Percentiles rank a stretch among this genome's conserved stretches.
These are phyloP conservation scores for Pythium utonaiense DNA, from an alignment of 352 stramenopile genomes.

Conservation along the genomic window DNA sequence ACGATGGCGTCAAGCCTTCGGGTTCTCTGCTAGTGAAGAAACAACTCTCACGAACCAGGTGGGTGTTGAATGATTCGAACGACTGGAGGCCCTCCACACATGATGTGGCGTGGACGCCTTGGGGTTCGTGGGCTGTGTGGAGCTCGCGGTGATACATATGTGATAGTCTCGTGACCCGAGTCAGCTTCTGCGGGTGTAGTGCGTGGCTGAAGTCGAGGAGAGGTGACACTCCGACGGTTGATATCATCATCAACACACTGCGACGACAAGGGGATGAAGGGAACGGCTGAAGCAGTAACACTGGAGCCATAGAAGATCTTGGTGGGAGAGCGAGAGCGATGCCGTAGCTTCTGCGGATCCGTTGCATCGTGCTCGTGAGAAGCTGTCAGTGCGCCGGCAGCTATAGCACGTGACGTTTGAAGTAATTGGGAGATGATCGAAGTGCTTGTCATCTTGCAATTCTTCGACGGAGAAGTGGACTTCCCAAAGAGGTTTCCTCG, in stretches of 20 bases:
- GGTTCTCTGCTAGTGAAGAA: slow-evolving; percentile 8
- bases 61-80: slow-evolving; percentile 43
- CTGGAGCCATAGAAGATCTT: slow-evolving; percentile 18
- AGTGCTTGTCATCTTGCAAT: slow-evolving; percentile 59
- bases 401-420: slow-evolving; percentile 34
- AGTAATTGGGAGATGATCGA: slow-evolving; percentile 61
- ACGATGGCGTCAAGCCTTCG: slow-evolving; percentile 14
- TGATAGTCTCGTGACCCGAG: not conserved
- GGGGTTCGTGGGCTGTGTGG: slow-evolving; percentile 9
- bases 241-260: not conserved
- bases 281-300: slow-evolving; percentile 3
- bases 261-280: not conserved
- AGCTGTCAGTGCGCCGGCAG: not conserved
- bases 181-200: not conserved
- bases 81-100: slow-evolving; percentile 36
- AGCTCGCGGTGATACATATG: not conserved
- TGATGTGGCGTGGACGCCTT: slow-evolving; percentile 26
- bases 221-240: not conserved
- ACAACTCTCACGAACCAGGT: not conserved
- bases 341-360: not conserved
- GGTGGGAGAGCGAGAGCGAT: slow-evolving; percentile 4
- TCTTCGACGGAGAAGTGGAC: slow-evolving; percentile 37
- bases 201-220: not conserved
- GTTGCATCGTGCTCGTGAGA: not conserved
- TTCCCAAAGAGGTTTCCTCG: slow-evolving; percentile 46